phyloP scores from a whole-genome alignment of 192 early-diverging fungal genomes.

The Paraglomus occultum region DNA sequence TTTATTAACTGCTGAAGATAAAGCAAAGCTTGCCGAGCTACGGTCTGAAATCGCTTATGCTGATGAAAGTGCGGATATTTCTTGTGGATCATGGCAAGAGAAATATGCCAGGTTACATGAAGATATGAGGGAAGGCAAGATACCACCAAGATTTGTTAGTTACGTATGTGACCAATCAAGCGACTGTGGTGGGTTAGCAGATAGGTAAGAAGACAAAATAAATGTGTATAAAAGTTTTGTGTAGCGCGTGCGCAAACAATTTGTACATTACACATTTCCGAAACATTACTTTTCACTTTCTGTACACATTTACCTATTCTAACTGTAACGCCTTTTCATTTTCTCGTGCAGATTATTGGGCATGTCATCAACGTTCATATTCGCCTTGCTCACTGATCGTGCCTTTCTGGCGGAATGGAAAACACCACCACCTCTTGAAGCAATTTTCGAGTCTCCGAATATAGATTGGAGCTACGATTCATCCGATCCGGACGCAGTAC shows the following conservation, averaged over 20 bases:
- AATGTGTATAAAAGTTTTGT: neutral
- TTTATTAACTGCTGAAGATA: conserved; percentile 5
- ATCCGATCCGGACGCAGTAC: neutral
- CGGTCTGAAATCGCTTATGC: neutral
- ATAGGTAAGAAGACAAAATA: conserved; percentile 35
- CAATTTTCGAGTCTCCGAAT: conserved; percentile 40
- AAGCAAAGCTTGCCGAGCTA: neutral
- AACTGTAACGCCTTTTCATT: neutral
- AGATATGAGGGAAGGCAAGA: conserved; percentile 16
- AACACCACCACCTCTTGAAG: conserved; percentile 37
- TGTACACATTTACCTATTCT: neutral
- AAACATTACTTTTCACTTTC: neutral
- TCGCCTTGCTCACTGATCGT: conserved; percentile 40
- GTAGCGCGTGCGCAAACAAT: neutral
- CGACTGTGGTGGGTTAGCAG: conserved; percentile 48
- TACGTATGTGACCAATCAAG: conserved; percentile 40
- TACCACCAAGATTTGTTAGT: conserved; percentile 32
- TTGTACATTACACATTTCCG: no score
- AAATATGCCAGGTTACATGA: conserved; percentile 38
- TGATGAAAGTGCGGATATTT: conserved; percentile 12
- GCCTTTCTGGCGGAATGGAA: conserved; percentile 44
- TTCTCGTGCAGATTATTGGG: conserved; percentile 29
- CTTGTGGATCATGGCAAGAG: conserved; percentile 46
- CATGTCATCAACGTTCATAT: conserved; percentile 49
- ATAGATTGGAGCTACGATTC: conserved; percentile 42